These are phyloP conservation scores for Phytophthora uliginosa DNA, from an alignment of 352 stramenopile genomes.

Conservation along the genomic window DNA sequence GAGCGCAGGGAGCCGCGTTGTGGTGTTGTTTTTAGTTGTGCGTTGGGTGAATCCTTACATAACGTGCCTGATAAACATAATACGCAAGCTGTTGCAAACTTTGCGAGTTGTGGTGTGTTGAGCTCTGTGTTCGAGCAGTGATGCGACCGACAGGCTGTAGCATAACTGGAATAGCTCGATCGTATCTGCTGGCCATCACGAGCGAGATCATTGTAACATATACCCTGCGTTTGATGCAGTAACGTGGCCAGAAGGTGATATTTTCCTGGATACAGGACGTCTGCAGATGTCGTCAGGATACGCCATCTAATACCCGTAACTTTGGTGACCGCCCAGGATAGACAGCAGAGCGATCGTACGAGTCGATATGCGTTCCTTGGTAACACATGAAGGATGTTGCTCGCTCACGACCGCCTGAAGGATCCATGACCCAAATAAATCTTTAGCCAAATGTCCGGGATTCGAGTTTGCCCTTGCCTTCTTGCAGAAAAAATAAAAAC, in stretches of 20 bases:
- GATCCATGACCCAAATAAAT: background rate
- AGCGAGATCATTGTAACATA: background rate
- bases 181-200: background rate
- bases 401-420: background rate
- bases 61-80: too few species aligned
- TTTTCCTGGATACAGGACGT: background rate
- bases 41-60: too few species aligned
- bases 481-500: background rate
- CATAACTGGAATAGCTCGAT: too few species aligned
- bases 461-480: background rate
- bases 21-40: background rate
- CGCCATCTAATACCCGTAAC: background rate
- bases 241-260: background rate
- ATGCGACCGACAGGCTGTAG: too few species aligned
- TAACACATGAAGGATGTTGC: background rate
- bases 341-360: background rate
- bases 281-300: background rate
- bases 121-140: too few species aligned
- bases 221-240: background rate
- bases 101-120: too few species aligned
- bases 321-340: background rate
- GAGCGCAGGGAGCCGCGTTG: background rate
- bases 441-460: background rate
- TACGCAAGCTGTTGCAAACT: too few species aligned
- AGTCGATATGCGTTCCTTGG: background rate